Evolutionary conservation across 108 stramenopile species (phyloP), one percentile per base, ranked within the genome.

Genomic region (Stephanodiscus triporus): DNA sequence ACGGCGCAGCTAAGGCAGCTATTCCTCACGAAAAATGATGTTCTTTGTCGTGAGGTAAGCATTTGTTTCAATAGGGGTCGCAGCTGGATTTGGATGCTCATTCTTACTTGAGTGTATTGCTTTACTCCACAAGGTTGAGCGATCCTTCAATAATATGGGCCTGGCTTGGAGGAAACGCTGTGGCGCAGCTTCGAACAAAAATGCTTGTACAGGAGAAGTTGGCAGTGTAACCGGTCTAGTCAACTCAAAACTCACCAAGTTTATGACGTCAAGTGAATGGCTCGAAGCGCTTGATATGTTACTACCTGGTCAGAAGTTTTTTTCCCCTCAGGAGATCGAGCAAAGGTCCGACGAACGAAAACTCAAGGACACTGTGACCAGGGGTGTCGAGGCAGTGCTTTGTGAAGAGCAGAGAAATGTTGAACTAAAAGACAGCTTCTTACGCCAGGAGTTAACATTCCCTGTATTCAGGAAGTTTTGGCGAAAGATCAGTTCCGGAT

Each of bases 1-100:
- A 17, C 1, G 57, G 2, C 32, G 5, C 16, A 63, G 17, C 84
- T 66, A 7, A 71, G 72, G 6, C 84, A 85, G 48, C 38, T 85
- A 6, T 85, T 85, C 55, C 17, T 85, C 20, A 85, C 84, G 13
- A 85, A 85, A 34, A 81, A 80, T 66, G 76, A 60, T 40, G 72
- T 85, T 2, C 72, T 85, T 13, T 48, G 77, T 17, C 40, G 30
- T 23, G 81, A 85, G 63, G 84, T 85, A n/a, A 54, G n/a, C n/a
- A n/a, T n/a, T n/a, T n/a, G n/a, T n/a, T n/a, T n/a, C n/a, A n/a
- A n/a, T n/a, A n/a, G n/a, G n/a, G n/a, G n/a, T n/a, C n/a, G n/a
- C n/a, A n/a, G n/a, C n/a, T n/a, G n/a, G n/a, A n/a, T n/a, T n/a
- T n/a, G n/a, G n/a, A n/a, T n/a, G n/a, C n/a, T n/a, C n/a, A n/a